Conservation (phyloP, 805 yeast genomes). For the Lipomyces orientalis region DNA sequence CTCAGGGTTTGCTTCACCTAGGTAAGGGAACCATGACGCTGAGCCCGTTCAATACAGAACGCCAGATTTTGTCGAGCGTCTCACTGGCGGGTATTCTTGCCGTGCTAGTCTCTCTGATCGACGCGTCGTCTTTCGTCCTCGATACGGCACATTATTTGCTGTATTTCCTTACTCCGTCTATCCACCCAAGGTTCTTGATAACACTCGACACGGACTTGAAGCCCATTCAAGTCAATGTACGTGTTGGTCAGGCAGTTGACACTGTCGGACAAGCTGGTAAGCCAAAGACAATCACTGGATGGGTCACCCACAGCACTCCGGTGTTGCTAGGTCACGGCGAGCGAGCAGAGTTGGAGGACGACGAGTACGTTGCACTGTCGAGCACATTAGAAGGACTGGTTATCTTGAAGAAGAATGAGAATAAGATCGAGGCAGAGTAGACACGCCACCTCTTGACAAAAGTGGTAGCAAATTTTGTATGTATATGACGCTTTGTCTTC, state of each 20-base stretch:
- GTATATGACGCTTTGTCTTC: not conserved
- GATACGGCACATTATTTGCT: constrained; percentile 75
- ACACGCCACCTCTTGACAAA: not conserved
- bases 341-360: constrained; percentile 94
- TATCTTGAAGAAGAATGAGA: constrained; percentile 76
- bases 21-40: constrained; percentile 95
- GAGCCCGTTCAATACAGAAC: constrained; percentile 87
- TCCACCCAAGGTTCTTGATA: constrained; percentile 89
- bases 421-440: constrained; percentile 28
- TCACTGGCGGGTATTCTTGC: constrained; percentile 89
- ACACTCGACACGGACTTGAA: constrained; percentile 91
- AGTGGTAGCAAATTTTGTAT: not conserved
- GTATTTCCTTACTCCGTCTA: constrained; percentile 83
- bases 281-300: constrained; percentile 98
- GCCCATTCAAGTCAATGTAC: constrained; percentile 91
- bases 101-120: constrained; percentile 79
- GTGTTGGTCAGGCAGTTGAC: constrained; percentile 99
- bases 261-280: constrained; percentile 99
- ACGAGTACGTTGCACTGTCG: constrained; percentile 84
- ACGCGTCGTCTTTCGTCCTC: constrained; percentile 81
- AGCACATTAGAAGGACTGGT: constrained; percentile 91
- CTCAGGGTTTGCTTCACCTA: constrained; percentile 92
- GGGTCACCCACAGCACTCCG: constrained; percentile 99
- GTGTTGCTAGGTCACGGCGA: constrained; percentile 92
- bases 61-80: constrained; percentile 84